These are phyloP conservation scores for Tuber umbilicatum DNA, from an alignment of 495 filamentous ascomycete species.

Conservation along the genomic window DNA sequence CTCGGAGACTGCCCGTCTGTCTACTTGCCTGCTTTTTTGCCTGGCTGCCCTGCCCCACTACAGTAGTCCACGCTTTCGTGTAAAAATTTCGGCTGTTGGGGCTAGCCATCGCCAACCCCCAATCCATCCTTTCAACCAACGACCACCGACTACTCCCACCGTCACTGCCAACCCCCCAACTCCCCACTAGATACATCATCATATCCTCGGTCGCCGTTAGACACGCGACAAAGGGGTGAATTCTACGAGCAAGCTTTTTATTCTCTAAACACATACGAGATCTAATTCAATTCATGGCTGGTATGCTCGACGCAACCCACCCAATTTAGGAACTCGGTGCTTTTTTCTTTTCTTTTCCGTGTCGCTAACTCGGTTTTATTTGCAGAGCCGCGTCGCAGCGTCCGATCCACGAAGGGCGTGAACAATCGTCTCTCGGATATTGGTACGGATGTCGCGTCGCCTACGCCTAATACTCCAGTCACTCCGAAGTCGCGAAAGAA, in stretches of 20 bases:
- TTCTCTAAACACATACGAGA: constrained; percentile 13
- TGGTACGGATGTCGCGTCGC: constrained; percentile 53
- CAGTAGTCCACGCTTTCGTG: constrained; percentile 31
- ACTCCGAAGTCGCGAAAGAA: constrained; percentile 53
- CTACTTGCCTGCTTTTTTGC: constrained; percentile 28
- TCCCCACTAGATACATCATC: constrained; percentile 2
- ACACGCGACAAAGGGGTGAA: constrained; percentile 3
- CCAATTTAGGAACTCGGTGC: constrained; percentile 6
- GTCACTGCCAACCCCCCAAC: background rate
- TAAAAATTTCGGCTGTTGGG: constrained; percentile 38
- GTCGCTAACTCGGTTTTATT: constrained; percentile 27
- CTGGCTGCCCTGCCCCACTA: constrained; percentile 33
- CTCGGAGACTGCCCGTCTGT: background rate
- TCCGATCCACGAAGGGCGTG: constrained; percentile 90
- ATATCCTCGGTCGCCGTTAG: background rate
- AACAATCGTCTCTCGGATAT: constrained; percentile 73
- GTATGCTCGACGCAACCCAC: constrained; percentile 25
- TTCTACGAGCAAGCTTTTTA: constrained; percentile 15
- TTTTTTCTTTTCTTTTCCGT: constrained; percentile 11
- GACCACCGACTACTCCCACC: constrained; percentile 8
- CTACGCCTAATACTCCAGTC: constrained; percentile 55
- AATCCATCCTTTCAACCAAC: constrained; percentile 31
- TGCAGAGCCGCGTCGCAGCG: constrained; percentile 78
- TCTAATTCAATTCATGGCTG: constrained; percentile 24
- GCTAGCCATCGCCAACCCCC: constrained; percentile 33